Base-by-base conservation (phyloP, 129 eudicot species). In the Flaveria ramosissima region DNA sequence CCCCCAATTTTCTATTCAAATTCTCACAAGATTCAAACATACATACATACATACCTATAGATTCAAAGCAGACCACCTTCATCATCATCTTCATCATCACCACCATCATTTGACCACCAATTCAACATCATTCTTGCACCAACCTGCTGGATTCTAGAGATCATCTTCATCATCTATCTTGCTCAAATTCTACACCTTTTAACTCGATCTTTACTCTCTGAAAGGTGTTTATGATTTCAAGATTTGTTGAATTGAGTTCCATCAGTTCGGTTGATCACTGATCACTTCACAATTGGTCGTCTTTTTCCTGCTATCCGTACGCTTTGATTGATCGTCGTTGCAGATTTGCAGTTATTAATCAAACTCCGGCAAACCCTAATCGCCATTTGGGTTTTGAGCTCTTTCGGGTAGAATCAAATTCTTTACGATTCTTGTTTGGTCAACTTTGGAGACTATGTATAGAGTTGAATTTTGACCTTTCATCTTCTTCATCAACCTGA, bases 1-100 rank as follows among this genome's bases (percentile, higher is more conserved):
- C 69, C 68, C 68, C 67, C 51, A 50, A 78, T 69, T 78, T 78
- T 30, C 71, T 26, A 24, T 76, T 50, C 80, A 47, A 63, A 71
- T 59, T 61, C 21, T 26, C 78, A 15, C n/a, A 1, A 26, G 23
- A 46, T 70, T 47, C 21, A 24, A 36, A 36, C 41, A 36, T 36
- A 36, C 41, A 36, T n/a, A n/a, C n/a, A n/a, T 21, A 46, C 0
- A 47, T n/a, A n/a, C n/a, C n/a, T 24, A 39, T 10, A 42, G 55
- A 68, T 68, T 42, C 45, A 20, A 61, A 41, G 26, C 6, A 73
- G 23, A 43, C 69, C 51, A 39, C 36, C 15, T 36, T 1, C 55
- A 47, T 72, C 77, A 72, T 59, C 42, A 1, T 23, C 56, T 21
- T 74, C 78, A 59, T 59, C 70, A 43, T 24, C 68, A 30, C 36